These are phyloP conservation scores for Artemisia annua DNA, from an alignment of 129 eudicot species.

Conservation along the genomic window DNA sequence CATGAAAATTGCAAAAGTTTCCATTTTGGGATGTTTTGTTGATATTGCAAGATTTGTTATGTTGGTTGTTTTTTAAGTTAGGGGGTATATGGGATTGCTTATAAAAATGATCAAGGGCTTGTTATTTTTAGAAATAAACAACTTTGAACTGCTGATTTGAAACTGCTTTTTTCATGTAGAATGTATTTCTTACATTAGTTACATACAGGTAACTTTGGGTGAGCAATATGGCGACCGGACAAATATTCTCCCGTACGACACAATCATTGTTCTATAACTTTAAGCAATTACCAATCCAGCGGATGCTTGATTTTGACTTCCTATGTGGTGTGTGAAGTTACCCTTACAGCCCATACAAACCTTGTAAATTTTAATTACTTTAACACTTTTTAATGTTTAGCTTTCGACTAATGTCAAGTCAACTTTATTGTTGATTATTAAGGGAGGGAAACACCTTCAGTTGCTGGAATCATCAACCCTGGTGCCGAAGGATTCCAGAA, in stretches of 20 bases:
- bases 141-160: neutral
- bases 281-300: constrained; percentile 93
- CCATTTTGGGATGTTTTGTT: neutral
- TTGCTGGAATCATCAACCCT: constrained; percentile 97
- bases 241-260: constrained; percentile 87
- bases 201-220: constrained; percentile 41
- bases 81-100: neutral
- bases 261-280: constrained; percentile 94
- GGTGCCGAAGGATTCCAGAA: constrained; percentile 99
- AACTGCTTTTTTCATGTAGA: neutral
- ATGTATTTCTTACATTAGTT: constrained; percentile 17
- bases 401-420: constrained; percentile 12
- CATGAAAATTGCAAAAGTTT: constrained; percentile 1
- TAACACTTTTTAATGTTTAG: neutral
- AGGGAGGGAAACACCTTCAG: constrained; percentile 99
- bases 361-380: neutral
- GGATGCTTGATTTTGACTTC: constrained; percentile 99
- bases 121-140: no score
- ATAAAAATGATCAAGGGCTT: neutral
- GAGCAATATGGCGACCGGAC: constrained; percentile 88
- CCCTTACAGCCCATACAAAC: constrained; percentile 6
- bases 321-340: constrained; percentile 71
- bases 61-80: neutral
- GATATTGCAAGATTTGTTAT: neutral
- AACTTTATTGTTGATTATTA: neutral